Evolutionary conservation across 1,284 basidiomycete genomes (phyloP), one percentile per base, ranked within the genome.

Genomic region (Trichosporon sp.): DNA sequence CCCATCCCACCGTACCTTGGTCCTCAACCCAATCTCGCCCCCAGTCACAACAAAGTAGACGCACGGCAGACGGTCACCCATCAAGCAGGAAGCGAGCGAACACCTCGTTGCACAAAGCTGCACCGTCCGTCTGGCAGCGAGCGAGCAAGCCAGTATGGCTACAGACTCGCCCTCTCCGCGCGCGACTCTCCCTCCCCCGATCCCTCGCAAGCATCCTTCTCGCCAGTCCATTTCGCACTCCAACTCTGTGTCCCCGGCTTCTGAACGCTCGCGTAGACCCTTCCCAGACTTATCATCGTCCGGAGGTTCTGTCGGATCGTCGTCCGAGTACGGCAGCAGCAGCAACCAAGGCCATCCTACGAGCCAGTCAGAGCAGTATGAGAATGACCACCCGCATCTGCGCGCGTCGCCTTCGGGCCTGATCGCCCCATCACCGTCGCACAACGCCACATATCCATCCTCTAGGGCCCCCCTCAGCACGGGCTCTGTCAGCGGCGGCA

Each of bases 401-500:
- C 59, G 16, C 59, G 32, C 59, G 32, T 63, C 59, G 21, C 11
- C 31, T 12, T 51, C 66, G 46, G n/a, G 31, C 65, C 65, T 65
- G 48, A 56, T 66, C 67, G 38, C 67, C 69, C 66, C 59, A 11
- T 63, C 59, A 12, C 32, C 59, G 31, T 37, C 59, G 14, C 59
- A 37, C 59, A 63, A 14, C 59, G 59, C 59, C 59, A 35, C 59
- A n/a, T 35, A 35, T n/a, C n/a, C 59, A 5, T 63, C 59, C 2
- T 63, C 59, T 16, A 37, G 59, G 59, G 59, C 35, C 31, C 59
- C 59, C 59, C 59, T 63, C 59, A 63, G 31, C 59, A 63, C 64
- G 38, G 64, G 64, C 64, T 65, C 38, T 21, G 64, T 65, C 38
- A 46, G 64, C 64, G 32, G 59, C 59, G 59, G 59, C 16, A 63